Conservation (phyloP, 2,329 filamentous ascomycete genomes). For the Diaporthe eres region DNA sequence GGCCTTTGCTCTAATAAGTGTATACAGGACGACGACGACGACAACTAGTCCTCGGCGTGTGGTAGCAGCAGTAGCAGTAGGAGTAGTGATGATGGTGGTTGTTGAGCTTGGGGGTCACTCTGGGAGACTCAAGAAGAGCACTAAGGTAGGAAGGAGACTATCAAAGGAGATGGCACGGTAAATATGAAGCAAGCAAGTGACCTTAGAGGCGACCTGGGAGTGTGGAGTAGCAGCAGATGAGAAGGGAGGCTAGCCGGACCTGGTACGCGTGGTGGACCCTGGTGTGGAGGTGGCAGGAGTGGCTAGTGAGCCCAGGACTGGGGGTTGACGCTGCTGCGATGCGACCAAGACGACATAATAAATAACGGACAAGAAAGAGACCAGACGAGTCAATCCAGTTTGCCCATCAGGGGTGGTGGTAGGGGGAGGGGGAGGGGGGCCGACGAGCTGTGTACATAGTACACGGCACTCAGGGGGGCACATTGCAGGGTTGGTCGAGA, state of each 20-base stretch:
- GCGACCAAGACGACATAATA: conserved; percentile 34
- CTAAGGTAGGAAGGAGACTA: background rate
- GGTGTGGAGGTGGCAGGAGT: conserved; percentile 33
- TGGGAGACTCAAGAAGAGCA: conserved; percentile 29
- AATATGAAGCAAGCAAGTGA: conserved; percentile 41
- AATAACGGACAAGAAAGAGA: conserved; percentile 39
- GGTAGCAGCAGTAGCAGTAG: background rate
- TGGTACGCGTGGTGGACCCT: conserved; percentile 40
- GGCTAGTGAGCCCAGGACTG: conserved; percentile 37
- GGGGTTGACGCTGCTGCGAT: conserved; percentile 37
- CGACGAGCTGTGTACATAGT: background rate
- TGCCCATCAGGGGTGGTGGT: conserved; percentile 35
- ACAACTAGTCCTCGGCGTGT: background rate
- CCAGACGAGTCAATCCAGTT: conserved; percentile 37
- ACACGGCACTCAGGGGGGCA: conserved; percentile 16
- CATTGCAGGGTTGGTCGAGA: conserved; percentile 29
- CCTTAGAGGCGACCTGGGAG: conserved; percentile 37
- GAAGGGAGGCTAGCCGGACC: conserved; percentile 41
- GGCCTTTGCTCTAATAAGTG: background rate
- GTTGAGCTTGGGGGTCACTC: background rate
- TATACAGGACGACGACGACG: background rate
- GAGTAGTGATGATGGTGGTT: background rate
- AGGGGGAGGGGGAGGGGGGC: conserved; percentile 26
- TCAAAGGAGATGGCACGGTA: conserved; percentile 38
- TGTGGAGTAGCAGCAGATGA: conserved; percentile 42